phyloP scores from a whole-genome alignment of 495 filamentous ascomycete species.

The Penicillium maclennaniae region DNA sequence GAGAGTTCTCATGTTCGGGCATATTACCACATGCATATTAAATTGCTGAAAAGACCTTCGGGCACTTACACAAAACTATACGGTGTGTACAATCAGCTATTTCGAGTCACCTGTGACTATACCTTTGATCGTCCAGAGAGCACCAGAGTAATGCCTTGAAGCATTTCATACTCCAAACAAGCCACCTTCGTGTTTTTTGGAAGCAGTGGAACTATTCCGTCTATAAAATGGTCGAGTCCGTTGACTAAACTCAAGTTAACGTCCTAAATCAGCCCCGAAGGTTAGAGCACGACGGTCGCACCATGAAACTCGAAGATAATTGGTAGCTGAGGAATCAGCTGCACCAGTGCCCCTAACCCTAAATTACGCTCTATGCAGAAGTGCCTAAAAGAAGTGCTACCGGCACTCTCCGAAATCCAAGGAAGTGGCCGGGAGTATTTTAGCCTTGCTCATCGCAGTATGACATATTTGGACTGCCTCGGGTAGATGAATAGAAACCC shows the following conservation, averaged over 20 bases:
- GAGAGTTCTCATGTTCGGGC: too few relatives aligned
- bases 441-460: neutral
- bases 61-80: neutral
- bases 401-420: neutral
- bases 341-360: neutral
- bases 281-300: neutral
- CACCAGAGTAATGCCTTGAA: neutral
- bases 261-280: neutral
- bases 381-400: neutral
- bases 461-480: neutral
- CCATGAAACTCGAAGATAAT: neutral
- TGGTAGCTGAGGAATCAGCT: neutral
- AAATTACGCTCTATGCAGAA: neutral
- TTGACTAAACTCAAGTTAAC: neutral
- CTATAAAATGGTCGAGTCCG: neutral
- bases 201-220: neutral
- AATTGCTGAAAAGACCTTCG: neutral
- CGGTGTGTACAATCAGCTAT: neutral
- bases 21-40: too few relatives aligned
- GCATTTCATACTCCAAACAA: neutral
- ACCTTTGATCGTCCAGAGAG: neutral
- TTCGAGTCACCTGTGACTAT: neutral
- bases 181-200: neutral
- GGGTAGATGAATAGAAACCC: neutral
- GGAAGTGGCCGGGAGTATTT: neutral